Base-by-base conservation (phyloP, 768 basidiomycete genomes). In the Mycena galopus region DNA sequence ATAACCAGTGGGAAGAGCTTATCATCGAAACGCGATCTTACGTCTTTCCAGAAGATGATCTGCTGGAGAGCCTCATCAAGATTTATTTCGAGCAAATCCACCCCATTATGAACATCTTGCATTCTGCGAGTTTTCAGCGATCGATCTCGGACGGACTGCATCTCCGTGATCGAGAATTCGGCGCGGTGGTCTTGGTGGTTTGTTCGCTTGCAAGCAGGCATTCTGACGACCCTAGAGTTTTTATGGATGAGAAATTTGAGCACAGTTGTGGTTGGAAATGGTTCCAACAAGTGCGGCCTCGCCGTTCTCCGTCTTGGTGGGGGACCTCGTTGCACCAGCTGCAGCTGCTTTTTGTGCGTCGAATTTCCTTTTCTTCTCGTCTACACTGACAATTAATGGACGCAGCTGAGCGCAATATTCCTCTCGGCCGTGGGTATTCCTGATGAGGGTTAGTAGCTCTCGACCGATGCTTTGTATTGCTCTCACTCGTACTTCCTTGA, bases 81-180 rank as follows among this genome's bases (percentile, higher is more conserved):
- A 80, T 89, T 14, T 94, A 90, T 77, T 95, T 95, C 75, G 78
- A 79, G 0, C 76, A 86, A 47, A 63, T 86, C 65, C 91, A 94
- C 72, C 67, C 80, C 11, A 78, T 86, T 47, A 74, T 86, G 7
- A 92, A 93, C 0, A 79, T 95, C 7, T 81, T 96, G 6, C 94
- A 95, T 76, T 86, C 86, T 0, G 90, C 90, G 0, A 87, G 87
- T 11, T 95, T 95, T 73, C 83, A 89, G 61, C 81, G 82, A 25
- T 84, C 86, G 32, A 73, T 92, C n/a, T 73, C 75, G 1, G 81
- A 86, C 3, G 85, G 86, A 0, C 76, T 88, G 17, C 89, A 94
- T 78, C 76, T 86, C 8, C 81, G 80, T 8, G 86, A 47, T 21
- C 44, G 4, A 17, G 19, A 47, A 4, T 47, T 47, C 21, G 44